Evolutionary conservation across 192 early-diverging fungal species (phyloP), one percentile per base, ranked within the genome.

Genomic region (Linnemannia elongata): DNA sequence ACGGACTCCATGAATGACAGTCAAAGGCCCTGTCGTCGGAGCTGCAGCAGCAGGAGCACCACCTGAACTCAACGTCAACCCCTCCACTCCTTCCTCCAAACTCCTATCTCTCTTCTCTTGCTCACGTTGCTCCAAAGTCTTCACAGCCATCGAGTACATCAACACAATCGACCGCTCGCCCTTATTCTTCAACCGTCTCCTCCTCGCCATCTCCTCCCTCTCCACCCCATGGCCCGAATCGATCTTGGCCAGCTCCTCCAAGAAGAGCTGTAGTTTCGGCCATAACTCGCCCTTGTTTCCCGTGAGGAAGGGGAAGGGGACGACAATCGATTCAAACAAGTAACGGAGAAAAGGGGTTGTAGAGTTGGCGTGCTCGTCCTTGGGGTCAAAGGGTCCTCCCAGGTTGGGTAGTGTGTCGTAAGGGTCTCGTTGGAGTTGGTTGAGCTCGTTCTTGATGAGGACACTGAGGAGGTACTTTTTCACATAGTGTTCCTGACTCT

Each of bases 401-500:
- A 76, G 68, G 66, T 73, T 90, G 38, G 57, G 79, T 68, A 78
- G 75, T 20, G 69, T 82, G 24, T 72, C 72, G 74, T 42, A 76
- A 33, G 24, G 88, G 45, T 63, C 79, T 35, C 69, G 87, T 69
- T 57, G 78, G n/a, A 91, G 72, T 15, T 36, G 73, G 17, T 88
- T 74, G 18, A 91, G 44, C 49, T 93, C 92, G 38, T 80, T 81
- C 7, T 90, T 76, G 35, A 93, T 83, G 76, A 92, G 89, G 9
- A 81, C 63, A 5, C 90, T 81, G 20, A 93, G 79, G 41, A 93
- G 83, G 39, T 91, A 90, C 49, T 89, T 84, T 54, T 93, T 93
- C 38, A 92, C 82, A 70, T 93, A 93, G 77, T 93, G 92, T 3
- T 82, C 85, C 79, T 93, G 88, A 75, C 83, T 85, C 13, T 60